phyloP scores from a whole-genome alignment of 306 rosid species.

The Crotalaria pallida region DNA sequence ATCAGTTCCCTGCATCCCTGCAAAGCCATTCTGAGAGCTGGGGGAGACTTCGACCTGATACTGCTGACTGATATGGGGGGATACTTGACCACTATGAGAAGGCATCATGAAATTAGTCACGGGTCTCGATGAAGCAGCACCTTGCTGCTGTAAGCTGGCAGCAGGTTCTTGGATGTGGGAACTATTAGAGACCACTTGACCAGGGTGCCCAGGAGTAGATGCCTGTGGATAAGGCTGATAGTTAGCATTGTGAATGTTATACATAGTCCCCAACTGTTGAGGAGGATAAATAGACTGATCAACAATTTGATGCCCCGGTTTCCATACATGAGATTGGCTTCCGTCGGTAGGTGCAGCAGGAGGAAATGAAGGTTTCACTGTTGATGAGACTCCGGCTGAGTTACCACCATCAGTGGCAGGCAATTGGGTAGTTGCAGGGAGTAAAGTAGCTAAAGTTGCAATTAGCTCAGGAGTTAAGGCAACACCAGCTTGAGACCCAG shows the following conservation, averaged over 20 bases:
- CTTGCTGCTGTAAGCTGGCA: conserved; percentile 45
- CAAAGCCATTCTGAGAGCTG: conserved; percentile 48
- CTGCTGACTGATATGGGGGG: conserved; percentile 45
- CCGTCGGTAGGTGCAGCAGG: conserved; percentile 38
- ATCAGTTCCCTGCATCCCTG: conserved; percentile 52
- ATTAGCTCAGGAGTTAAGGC: conserved; percentile 89
- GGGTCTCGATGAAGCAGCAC: conserved; percentile 55
- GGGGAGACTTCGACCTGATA: conserved; percentile 55
- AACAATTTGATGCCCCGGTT: conserved; percentile 64
- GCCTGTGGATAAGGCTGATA: conserved; percentile 69
- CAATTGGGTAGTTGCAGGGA: conserved; percentile 65
- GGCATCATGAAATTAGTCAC: conserved; percentile 40
- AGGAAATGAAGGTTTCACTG: conserved; percentile 52
- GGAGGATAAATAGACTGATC: conserved; percentile 52
- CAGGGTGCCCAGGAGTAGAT: conserved; percentile 49
- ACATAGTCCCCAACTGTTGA: conserved; percentile 59
- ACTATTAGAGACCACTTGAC: conserved; percentile 46
- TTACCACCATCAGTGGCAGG: conserved; percentile 53
- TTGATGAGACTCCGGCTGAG: conserved; percentile 43
- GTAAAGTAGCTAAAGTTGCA: conserved; percentile 74
- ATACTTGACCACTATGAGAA: conserved; percentile 56
- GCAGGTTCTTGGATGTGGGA: conserved; percentile 56
- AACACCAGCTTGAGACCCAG: conserved; percentile 73
- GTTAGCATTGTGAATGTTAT: conserved; percentile 48
- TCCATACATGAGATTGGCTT: conserved; percentile 68